Conservation (phyloP, 345 rosid species). For the Litchi chinensis region DNA sequence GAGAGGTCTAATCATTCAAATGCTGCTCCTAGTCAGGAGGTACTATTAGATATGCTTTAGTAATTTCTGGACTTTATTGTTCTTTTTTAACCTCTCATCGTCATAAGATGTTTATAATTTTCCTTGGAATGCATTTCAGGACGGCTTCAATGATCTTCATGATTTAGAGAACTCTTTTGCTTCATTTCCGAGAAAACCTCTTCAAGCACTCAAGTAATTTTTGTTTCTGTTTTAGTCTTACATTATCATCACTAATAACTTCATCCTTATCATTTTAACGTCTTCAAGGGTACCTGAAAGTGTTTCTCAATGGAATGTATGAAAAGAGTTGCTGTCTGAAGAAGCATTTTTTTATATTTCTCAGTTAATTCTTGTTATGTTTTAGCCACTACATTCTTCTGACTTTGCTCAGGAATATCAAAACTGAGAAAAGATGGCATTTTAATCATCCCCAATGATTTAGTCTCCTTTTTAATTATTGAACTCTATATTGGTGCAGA, state of each 20-base stretch:
- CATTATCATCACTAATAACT: constrained; percentile 7
- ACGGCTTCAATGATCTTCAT: constrained; percentile 51
- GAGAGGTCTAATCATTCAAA: constrained; percentile 49
- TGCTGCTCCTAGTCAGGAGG: constrained; percentile 65
- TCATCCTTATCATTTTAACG: neutral
- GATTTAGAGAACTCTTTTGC: constrained; percentile 82
- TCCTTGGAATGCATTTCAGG: constrained; percentile 55
- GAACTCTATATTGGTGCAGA: constrained; percentile 49
- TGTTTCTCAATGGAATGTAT: neutral
- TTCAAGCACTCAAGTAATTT: constrained; percentile 77
- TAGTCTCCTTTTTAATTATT: neutral
- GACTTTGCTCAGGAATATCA: constrained; percentile 3
- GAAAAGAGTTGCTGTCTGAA: neutral
- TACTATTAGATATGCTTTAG: constrained; percentile 27
- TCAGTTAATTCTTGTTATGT: constrained; percentile 7
- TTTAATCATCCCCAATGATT: neutral
- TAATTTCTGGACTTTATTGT: constrained; percentile 14
- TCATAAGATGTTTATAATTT: constrained; percentile 21
- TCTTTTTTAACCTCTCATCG: constrained; percentile 16
- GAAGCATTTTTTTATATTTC: neutral
- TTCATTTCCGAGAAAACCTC: constrained; percentile 81
- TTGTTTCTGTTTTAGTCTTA: constrained; percentile 8
- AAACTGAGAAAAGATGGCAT: neutral
- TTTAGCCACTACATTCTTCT: neutral
- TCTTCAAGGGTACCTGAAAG: neutral